These are phyloP conservation scores for Trypanosoma melophagium DNA, from an alignment of 208 protist genomes.

Conservation along the genomic window DNA sequence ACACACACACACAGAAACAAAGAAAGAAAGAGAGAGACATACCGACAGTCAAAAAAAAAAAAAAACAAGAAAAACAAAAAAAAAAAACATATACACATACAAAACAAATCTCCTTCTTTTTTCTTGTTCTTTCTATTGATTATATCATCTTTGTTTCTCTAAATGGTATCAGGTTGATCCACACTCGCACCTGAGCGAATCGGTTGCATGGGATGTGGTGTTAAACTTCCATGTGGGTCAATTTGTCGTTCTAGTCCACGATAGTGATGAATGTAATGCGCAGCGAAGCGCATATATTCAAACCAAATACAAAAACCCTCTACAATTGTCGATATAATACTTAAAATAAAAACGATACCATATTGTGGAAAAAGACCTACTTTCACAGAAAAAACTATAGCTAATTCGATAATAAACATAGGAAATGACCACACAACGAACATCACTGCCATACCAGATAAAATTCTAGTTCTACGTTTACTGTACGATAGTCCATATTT, in stretches of 20 bases:
- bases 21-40: conserved; percentile 1
- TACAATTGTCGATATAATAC: conserved; percentile 37
- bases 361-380: conserved; percentile 30
- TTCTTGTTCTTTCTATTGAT: not conserved
- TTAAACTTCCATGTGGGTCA: conserved; percentile 28
- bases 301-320: conserved; percentile 61
- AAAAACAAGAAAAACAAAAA: conserved; percentile 1
- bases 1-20: not conserved
- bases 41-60: not conserved
- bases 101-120: not conserved
- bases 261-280: conserved; percentile 43
- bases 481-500: conserved; percentile 64
- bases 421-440: conserved; percentile 66
- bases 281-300: conserved; percentile 54
- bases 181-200: conserved; percentile 19
- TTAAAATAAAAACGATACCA: conserved; percentile 54
- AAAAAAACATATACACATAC: not conserved
- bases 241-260: conserved; percentile 69
- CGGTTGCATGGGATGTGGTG: conserved; percentile 22
- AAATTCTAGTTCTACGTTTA: conserved; percentile 32
- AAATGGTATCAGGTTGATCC: conserved; percentile 35
- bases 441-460: conserved; percentile 56
- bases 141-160: conserved; percentile 7
- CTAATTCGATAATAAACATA: conserved; percentile 52
- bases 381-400: conserved; percentile 26